Conservation (phyloP, 1,284 basidiomycete genomes). For the Ceratobasidium sp. region DNA sequence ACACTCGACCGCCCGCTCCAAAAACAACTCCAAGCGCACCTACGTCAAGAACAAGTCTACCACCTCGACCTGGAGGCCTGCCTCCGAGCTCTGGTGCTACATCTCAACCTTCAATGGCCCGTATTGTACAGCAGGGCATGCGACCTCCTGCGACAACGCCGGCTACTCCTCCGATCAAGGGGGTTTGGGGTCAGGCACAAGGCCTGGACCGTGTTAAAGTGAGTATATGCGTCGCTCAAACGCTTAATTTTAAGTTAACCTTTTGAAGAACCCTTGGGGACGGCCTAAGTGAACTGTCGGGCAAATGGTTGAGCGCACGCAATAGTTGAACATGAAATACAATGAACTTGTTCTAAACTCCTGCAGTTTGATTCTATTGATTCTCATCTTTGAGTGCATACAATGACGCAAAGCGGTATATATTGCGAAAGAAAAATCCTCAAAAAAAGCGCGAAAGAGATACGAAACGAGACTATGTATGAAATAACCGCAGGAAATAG, state of each 20-base stretch:
- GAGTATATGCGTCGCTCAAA: constrained; percentile 4
- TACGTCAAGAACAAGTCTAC: background rate
- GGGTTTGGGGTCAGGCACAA: background rate
- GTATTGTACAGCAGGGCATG: background rate
- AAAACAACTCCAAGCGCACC: background rate
- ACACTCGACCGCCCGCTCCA: background rate
- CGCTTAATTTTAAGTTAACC: background rate
- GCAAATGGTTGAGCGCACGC: background rate
- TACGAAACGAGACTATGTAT: constrained; percentile 12
- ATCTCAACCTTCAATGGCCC: background rate
- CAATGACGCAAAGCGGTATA: constrained; percentile 11
- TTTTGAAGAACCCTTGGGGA: background rate
- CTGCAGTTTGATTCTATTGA: background rate
- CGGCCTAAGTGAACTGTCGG: background rate
- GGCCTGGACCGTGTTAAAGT: constrained; percentile 14
- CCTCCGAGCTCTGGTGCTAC: too few relatives aligned
- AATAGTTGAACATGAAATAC: constrained; percentile 11
- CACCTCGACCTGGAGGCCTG: background rate
- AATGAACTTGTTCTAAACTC: background rate
- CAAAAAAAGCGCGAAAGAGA: constrained; percentile 11
- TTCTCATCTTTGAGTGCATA: background rate
- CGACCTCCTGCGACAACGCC: background rate
- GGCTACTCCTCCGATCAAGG: background rate
- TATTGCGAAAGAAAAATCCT: constrained; percentile 12
- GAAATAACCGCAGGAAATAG: background rate